A percentile compares a stretch with the other conserved stretches of the same genome.
phyloP scores from a whole-genome alignment of 148 eudicot species.

The Dianthus caryophyllus region DNA sequence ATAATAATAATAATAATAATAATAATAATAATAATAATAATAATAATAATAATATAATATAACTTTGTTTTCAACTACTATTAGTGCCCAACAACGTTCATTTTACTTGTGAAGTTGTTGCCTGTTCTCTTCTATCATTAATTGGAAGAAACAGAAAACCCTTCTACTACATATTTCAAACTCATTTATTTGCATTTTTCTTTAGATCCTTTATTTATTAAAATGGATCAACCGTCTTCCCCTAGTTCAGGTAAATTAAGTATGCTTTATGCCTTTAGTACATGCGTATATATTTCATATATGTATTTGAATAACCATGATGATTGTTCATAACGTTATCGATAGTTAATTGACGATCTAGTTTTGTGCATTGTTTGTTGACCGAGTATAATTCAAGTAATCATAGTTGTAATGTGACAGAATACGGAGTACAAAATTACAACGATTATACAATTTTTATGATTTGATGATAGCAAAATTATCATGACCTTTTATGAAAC shows the following conservation, averaged over 20 bases:
- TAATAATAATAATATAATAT: too few species aligned
- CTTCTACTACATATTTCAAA: neutral
- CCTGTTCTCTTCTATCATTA: neutral
- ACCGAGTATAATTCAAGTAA: too few species aligned
- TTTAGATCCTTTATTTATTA: neutral
- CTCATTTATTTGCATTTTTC: neutral
- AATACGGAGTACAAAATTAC: too few species aligned
- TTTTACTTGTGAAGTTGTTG: neutral
- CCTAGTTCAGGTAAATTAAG: neutral
- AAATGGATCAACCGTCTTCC: neutral
- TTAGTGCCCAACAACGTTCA: constrained; percentile 5
- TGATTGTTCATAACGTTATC: neutral
- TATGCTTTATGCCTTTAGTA: neutral
- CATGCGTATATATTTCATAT: neutral
- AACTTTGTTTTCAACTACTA: too few species aligned
- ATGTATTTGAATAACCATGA: neutral
- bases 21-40: too few species aligned
- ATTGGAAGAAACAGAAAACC: neutral
- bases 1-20: too few species aligned
- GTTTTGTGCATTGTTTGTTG: too few species aligned
- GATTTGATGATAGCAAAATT: too few species aligned
- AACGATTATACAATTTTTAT: too few species aligned
- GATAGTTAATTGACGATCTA: too few species aligned
- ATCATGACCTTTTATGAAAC: too few species aligned
- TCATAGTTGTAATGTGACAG: too few species aligned